These are phyloP conservation scores for Naganishia onofrii DNA, from an alignment of 768 basidiomycete species.

Conservation along the genomic window DNA sequence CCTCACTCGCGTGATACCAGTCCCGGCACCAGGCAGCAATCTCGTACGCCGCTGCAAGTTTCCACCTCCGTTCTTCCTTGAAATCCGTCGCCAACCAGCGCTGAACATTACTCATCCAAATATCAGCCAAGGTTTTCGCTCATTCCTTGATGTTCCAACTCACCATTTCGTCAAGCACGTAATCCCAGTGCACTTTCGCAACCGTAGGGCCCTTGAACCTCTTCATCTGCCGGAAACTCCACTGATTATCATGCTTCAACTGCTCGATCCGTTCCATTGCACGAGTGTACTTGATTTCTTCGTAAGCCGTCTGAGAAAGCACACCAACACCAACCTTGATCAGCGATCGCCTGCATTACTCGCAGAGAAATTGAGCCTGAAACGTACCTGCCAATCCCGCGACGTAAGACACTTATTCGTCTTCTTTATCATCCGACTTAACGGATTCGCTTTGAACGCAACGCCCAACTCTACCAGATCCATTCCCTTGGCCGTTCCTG, in stretches of 20 bases:
- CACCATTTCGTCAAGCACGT: slow-evolving; percentile 94
- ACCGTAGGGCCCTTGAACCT: slow-evolving; percentile 79
- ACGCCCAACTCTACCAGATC: slow-evolving; percentile 42
- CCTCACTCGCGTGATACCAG: slow-evolving; percentile 73
- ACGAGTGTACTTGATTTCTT: slow-evolving; percentile 72
- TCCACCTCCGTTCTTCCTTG: slow-evolving; percentile 90
- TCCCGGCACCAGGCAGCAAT: slow-evolving; percentile 77
- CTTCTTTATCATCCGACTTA: slow-evolving; percentile 40
- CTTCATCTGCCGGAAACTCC: slow-evolving; percentile 94
- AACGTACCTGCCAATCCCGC: slow-evolving; percentile 35
- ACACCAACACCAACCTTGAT: slow-evolving; percentile 26
- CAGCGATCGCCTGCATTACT: background rate
- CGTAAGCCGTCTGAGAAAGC: slow-evolving; percentile 71
- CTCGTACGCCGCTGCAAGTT: slow-evolving; percentile 75
- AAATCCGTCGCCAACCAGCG: slow-evolving; percentile 98
- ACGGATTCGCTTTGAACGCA: slow-evolving; percentile 42
- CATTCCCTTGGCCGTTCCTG: background rate
- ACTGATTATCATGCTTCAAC: slow-evolving; percentile 73
- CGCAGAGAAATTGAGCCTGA: background rate
- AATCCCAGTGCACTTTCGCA: slow-evolving; percentile 86
- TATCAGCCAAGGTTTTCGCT: too few relatives aligned
- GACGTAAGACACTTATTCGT: slow-evolving; percentile 48
- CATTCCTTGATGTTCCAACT: slow-evolving; percentile 8
- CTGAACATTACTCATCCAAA: slow-evolving; percentile 53
- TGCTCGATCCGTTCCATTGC: slow-evolving; percentile 80